Evolutionary conservation across 1,284 basidiomycete genomes (phyloP).

Genomic region (Tetrapyrgos nigripes): DNA sequence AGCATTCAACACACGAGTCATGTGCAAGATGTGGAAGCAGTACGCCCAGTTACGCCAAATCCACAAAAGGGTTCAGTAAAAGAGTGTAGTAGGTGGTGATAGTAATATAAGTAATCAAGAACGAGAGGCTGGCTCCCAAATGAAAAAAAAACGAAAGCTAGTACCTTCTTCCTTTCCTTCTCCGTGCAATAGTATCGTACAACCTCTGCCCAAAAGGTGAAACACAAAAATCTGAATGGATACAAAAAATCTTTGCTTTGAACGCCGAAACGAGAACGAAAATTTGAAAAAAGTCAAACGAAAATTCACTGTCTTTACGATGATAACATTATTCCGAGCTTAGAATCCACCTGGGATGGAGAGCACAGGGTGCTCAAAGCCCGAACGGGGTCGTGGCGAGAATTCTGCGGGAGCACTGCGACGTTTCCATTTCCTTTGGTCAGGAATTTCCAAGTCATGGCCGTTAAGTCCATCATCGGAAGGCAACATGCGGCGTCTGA

Average conservation of each 20-base stretch:
- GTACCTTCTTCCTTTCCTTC: not conserved
- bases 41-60: not conserved
- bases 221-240: conserved; percentile 1
- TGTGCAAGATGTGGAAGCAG: not conserved
- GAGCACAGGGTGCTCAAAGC: conserved; percentile 55
- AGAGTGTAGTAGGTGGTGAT: conserved; percentile 1
- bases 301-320: not conserved
- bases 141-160: conserved; percentile 4
- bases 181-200: conserved; percentile 7
- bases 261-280: conserved; percentile 4
- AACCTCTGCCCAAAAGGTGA: conserved; percentile 1
- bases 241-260: not conserved
- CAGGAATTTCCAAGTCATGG: conserved; percentile 25
- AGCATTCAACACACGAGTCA: no score
- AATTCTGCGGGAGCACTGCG: conserved; percentile 56
- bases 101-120: conserved; percentile 2
- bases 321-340: conserved; percentile 17
- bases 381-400: conserved; percentile 42
- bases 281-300: not conserved
- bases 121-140: conserved; percentile 10
- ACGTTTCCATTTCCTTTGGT: conserved; percentile 48
- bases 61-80: not conserved
- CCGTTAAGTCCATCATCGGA: conserved; percentile 26
- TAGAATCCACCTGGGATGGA: conserved; percentile 53
- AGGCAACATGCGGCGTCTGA: conserved; percentile 59